These are phyloP conservation scores for Claviceps paspali DNA, from an alignment of 2,329 filamentous ascomycete species.

Conservation along the genomic window DNA sequence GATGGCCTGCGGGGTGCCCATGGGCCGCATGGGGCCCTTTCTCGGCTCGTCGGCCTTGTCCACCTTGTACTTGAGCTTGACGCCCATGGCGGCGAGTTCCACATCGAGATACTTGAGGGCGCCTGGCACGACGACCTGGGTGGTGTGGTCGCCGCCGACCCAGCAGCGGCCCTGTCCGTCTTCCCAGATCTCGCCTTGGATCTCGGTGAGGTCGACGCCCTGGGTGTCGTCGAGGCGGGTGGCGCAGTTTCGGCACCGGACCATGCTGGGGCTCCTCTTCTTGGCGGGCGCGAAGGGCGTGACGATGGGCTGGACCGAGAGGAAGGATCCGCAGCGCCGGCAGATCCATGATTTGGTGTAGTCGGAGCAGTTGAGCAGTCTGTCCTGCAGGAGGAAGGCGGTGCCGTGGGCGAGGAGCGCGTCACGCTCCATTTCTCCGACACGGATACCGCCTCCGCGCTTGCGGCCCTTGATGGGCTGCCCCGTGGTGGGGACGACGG, in stretches of 20 bases:
- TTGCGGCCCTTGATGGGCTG: constrained; percentile 96
- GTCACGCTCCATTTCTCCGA: constrained; percentile 98
- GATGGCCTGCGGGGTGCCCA: constrained; percentile 11
- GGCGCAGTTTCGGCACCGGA: constrained; percentile 70
- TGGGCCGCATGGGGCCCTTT: constrained; percentile 33
- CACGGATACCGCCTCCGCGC: constrained; percentile 93
- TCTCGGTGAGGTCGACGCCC: constrained; percentile 37
- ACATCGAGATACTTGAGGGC: constrained; percentile 89
- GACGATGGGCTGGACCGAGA: constrained; percentile 71
- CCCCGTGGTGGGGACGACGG: constrained; percentile 76
- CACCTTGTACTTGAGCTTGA: constrained; percentile 72
- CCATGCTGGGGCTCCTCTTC: constrained; percentile 50
- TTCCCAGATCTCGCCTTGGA: constrained; percentile 73
- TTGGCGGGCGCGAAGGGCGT: constrained; percentile 44
- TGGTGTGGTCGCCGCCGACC: constrained; percentile 80
- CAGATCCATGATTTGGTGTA: constrained; percentile 85
- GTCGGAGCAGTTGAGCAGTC: constrained; percentile 93
- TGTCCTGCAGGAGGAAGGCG: constrained; percentile 86
- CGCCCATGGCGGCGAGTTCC: constrained; percentile 89
- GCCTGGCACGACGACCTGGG: constrained; percentile 80
- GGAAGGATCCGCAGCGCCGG: constrained; percentile 74
- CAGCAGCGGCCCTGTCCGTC: constrained; percentile 75
- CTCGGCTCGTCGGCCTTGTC: constrained; percentile 49
- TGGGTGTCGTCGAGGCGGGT: constrained; percentile 41
- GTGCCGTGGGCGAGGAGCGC: constrained; percentile 89